A percentile compares a stretch with the other conserved stretches of the same genome.
phyloP scores from a whole-genome alignment of 1,284 basidiomycete species.

The Boletus mariae region DNA sequence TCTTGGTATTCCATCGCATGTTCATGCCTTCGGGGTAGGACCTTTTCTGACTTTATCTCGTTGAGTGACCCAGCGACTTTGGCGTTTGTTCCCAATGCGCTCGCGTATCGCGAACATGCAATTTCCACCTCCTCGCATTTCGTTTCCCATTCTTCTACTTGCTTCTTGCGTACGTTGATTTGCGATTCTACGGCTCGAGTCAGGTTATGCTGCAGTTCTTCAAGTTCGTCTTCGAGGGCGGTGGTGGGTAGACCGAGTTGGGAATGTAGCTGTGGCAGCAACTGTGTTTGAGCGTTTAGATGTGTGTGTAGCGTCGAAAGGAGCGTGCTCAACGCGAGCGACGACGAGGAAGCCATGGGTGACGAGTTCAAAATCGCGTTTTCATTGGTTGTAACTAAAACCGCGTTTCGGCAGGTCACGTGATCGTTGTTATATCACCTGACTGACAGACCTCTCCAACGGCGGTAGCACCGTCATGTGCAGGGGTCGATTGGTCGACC shows the following conservation, averaged over 20 bases:
- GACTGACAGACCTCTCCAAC: constrained; percentile 3
- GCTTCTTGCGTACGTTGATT: constrained; percentile 58
- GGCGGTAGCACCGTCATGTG: too few relatives aligned
- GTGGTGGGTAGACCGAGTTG: constrained; percentile 70
- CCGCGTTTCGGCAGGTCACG: constrained; percentile 22
- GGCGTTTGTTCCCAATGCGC: constrained; percentile 64
- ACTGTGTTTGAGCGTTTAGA: constrained; percentile 69
- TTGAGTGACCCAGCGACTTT: constrained; percentile 56
- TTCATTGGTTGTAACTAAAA: constrained; percentile 16
- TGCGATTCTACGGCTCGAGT: constrained; percentile 67
- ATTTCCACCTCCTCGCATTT: constrained; percentile 62
- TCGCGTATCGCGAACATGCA: constrained; percentile 59
- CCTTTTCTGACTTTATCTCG: constrained; percentile 56
- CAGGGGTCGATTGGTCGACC: too few relatives aligned
- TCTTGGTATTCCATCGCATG: constrained; percentile 64
- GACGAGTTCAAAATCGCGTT: constrained; percentile 8
- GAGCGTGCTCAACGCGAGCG: constrained; percentile 52
- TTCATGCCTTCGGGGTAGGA: constrained; percentile 66
- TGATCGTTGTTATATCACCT: constrained; percentile 28
- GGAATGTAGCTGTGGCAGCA: constrained; percentile 68
- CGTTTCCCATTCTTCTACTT: constrained; percentile 67
- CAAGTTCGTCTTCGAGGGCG: constrained; percentile 72
- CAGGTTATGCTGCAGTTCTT: constrained; percentile 60
- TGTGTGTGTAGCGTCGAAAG: constrained; percentile 75
- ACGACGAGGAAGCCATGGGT: constrained; percentile 31